Conservation (phyloP, 2,329 filamentous ascomycete genomes). For the Colletotrichum sp. region DNA sequence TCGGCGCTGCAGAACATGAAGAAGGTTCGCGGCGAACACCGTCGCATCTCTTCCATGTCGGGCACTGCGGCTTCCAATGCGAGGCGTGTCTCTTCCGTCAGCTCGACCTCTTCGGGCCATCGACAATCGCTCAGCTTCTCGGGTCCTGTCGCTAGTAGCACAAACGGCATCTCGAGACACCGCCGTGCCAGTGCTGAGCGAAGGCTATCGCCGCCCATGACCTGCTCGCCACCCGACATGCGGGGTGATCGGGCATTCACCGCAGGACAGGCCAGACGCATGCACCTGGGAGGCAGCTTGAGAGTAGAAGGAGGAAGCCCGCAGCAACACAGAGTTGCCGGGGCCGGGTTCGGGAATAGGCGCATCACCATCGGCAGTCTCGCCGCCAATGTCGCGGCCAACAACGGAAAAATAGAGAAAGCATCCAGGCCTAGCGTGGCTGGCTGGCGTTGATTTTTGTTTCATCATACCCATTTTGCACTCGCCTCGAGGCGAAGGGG, state of each 20-base stretch:
- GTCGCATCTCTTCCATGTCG: conserved; percentile 46
- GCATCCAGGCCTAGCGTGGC: conserved; percentile 22
- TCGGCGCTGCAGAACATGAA: conserved; percentile 60
- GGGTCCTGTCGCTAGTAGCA: conserved; percentile 49
- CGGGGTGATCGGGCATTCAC: conserved; percentile 48
- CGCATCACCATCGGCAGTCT: conserved; percentile 23
- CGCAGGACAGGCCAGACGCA: conserved; percentile 60
- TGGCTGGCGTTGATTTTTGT: conserved; percentile 46
- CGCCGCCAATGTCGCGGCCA: background rate
- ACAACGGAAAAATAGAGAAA: conserved; percentile 19
- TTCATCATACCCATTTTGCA: conserved; percentile 14
- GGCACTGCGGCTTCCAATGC: conserved; percentile 39
- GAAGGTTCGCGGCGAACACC: conserved; percentile 40
- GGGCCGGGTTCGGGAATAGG: conserved; percentile 19
- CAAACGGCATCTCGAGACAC: conserved; percentile 62
- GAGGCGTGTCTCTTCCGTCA: conserved; percentile 50
- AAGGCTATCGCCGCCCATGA: conserved; percentile 57
- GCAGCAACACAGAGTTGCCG: conserved; percentile 23
- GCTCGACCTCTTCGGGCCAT: background rate
- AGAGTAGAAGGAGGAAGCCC: conserved; percentile 26
- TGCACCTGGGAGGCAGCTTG: conserved; percentile 56
- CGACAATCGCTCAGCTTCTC: conserved; percentile 40
- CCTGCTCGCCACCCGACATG: conserved; percentile 53
- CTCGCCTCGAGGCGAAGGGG: background rate
- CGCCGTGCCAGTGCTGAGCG: conserved; percentile 56